Conservation (phyloP, 176 grass and related monocot genomes). For the Tillandsia fasciculata region DNA sequence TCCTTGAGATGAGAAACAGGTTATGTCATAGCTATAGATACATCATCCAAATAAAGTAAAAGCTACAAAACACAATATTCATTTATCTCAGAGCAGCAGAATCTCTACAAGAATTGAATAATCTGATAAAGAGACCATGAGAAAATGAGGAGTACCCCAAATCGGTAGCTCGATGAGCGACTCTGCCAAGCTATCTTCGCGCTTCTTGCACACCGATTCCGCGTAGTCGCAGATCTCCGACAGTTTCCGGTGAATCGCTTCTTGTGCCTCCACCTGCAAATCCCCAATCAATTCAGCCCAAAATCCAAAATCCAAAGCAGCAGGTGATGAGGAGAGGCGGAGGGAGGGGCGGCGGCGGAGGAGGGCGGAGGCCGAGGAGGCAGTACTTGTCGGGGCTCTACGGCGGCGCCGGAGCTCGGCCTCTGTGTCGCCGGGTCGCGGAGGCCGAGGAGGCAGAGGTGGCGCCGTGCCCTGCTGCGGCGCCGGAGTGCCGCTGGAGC, state of each 20-base stretch:
- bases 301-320: background rate
- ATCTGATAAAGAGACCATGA: slow-evolving; percentile 13
- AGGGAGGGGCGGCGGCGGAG: background rate
- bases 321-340: background rate
- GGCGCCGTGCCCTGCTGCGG: no score
- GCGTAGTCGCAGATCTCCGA: slow-evolving; percentile 13
- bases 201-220: slow-evolving; percentile 17
- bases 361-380: background rate
- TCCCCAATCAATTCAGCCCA: background rate
- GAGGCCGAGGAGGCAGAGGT: no score
- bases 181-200: slow-evolving; percentile 17
- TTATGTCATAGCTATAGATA: no score
- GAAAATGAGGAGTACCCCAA: slow-evolving; percentile 22
- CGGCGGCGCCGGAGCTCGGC: no score
- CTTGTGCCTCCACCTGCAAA: slow-evolving; percentile 15
- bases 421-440: no score
- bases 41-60: no score
- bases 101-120: background rate
- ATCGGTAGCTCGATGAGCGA: slow-evolving; percentile 16
- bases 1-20: no score
- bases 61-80: no score
- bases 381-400: no score
- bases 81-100: no score
- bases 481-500: slow-evolving; percentile 2
- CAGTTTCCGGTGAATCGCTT: slow-evolving; percentile 4